Evolutionary conservation across 257 asterid genomes (phyloP).

Genomic region (Handroanthus guayacan): DNA sequence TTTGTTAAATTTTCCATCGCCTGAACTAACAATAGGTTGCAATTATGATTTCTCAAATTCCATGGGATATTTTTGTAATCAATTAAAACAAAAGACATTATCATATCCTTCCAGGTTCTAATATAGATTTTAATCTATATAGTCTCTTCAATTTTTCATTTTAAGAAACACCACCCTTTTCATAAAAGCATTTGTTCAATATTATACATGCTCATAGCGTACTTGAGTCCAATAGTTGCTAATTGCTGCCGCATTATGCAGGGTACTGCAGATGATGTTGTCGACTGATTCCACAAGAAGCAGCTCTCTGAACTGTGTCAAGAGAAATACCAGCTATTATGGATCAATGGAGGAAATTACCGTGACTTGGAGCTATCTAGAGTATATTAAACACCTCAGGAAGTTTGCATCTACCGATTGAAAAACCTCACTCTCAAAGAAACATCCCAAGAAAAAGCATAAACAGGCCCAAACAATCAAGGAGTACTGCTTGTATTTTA

Average conservation of each 20-base stretch:
- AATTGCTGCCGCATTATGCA: not conserved
- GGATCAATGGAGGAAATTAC: no score
- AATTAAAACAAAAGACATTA: no score
- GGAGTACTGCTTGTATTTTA: conserved; percentile 52
- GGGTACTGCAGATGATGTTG: conserved; percentile 76
- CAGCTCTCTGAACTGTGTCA: conserved; percentile 64
- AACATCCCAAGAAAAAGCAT: conserved; percentile 45
- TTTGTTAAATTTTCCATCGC: no score
- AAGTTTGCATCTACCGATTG: conserved; percentile 56
- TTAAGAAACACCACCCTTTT: no score
- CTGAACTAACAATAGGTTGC: no score
- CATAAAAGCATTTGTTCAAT: no score
- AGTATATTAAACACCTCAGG: conserved; percentile 63
- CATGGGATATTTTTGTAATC: no score
- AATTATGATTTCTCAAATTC: no score
- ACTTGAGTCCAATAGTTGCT: not conserved
- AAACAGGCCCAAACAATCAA: conserved; percentile 49
- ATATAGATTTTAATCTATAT: no score
- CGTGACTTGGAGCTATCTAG: conserved; percentile 37
- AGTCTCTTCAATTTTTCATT: no score
- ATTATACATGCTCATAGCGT: no score
- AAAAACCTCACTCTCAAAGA: conserved; percentile 55
- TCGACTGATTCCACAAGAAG: conserved; percentile 71
- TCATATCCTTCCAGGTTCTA: no score
- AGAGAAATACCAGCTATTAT: conserved; percentile 41